Percentiles rank a stretch among this genome's conserved stretches.
Conservation (phyloP, 768 basidiomycete genomes). For the Calocybe cyanea region DNA sequence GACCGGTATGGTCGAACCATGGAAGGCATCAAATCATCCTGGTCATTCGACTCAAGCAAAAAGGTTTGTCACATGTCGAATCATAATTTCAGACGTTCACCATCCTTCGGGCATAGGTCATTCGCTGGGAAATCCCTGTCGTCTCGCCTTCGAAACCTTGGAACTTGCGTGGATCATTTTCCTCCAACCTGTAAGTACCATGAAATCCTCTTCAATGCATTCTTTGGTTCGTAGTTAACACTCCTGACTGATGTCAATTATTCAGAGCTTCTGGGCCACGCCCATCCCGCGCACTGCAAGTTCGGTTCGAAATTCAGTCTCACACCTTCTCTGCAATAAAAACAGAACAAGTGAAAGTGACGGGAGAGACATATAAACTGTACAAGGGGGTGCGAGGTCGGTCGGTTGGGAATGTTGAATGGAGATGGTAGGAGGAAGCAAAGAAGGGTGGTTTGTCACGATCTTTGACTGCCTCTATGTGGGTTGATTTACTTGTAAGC, state of each 20-base stretch:
- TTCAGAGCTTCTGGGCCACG: constrained; percentile 40
- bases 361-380: constrained; percentile 79
- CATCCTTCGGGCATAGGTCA: constrained; percentile 39
- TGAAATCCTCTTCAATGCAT: not conserved
- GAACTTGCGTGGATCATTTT: constrained; percentile 76
- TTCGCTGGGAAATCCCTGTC: constrained; percentile 77
- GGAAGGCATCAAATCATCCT: constrained; percentile 49
- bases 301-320: constrained; percentile 67
- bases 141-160: constrained; percentile 65
- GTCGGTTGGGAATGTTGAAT: constrained; percentile 68
- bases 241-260: constrained; percentile 1
- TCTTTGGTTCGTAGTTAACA: not conserved
- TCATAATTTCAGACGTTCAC: not conserved
- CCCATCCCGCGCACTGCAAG: constrained; percentile 71
- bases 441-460: too few relatives aligned
- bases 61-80: constrained; percentile 37
- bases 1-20: constrained; percentile 23
- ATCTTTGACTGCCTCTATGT: too few relatives aligned
- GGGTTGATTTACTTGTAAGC: too few relatives aligned
- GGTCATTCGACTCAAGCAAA: constrained; percentile 74
- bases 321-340: constrained; percentile 78
- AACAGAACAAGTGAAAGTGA: constrained; percentile 80
- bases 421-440: constrained; percentile 40
- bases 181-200: constrained; percentile 14
- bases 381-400: constrained; percentile 85